A percentile compares a stretch with the other conserved stretches of the same genome.
Evolutionary conservation across 495 filamentous ascomycete species (phyloP).

Genomic region (Entonaema liquescens): DNA sequence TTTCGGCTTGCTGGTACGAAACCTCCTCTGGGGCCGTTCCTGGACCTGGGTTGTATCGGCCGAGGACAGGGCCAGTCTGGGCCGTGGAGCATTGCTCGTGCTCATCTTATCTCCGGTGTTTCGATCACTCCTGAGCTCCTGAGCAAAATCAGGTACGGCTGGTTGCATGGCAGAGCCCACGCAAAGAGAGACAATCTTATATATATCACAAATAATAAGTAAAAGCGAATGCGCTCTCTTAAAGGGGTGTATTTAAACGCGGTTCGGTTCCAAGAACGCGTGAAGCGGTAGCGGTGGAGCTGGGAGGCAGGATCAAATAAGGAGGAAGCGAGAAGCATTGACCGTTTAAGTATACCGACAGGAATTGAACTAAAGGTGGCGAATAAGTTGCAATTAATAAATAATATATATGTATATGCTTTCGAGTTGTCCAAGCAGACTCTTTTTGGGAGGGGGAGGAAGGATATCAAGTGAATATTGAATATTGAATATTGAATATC

Average conservation of each 20-base stretch:
- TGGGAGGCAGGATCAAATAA: constrained; percentile 11
- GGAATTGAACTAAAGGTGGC: constrained; percentile 17
- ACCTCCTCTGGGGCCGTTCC: constrained; percentile 46
- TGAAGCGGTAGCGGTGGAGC: constrained; percentile 12
- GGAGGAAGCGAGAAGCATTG: constrained; percentile 12
- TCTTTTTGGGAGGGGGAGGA: constrained; percentile 11
- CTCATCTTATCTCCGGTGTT: constrained; percentile 24
- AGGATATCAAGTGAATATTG: constrained; percentile 19
- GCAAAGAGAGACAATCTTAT: constrained; percentile 1
- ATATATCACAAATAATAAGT: background rate
- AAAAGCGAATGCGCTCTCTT: background rate
- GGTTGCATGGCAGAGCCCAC: constrained; percentile 22
- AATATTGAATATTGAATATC: background rate
- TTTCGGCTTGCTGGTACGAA: constrained; percentile 58
- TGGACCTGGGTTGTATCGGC: constrained; percentile 20
- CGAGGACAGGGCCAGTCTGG: constrained; percentile 12
- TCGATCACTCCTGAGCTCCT: constrained; percentile 15
- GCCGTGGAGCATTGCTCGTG: constrained; percentile 6
- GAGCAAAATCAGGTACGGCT: background rate
- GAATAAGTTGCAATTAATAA: constrained; percentile 20
- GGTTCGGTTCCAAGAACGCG: constrained; percentile 2
- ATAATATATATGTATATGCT: constrained; percentile 17
- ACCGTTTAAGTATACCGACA: background rate
- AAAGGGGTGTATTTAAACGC: background rate
- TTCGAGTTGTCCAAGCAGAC: constrained; percentile 31